Evolutionary conservation across 1,284 basidiomycete species (phyloP).

Genomic region (Pascua sp.): DNA sequence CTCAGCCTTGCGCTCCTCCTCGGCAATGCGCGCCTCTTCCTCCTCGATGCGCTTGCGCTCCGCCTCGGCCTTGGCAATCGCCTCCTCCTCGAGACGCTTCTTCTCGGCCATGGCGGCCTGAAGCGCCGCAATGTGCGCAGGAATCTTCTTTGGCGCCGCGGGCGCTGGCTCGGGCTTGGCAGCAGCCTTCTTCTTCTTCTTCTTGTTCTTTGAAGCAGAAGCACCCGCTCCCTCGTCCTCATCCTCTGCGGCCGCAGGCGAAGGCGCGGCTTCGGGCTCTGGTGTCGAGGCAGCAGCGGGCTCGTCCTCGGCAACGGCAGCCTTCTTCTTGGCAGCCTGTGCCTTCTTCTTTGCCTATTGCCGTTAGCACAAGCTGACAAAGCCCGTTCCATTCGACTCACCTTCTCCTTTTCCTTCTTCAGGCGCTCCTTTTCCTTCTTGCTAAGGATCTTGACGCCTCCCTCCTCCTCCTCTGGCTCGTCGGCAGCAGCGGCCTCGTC

Average conservation of each 20-base stretch:
- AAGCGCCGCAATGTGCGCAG: conserved; percentile 60
- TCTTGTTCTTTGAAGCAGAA: conserved; percentile 60
- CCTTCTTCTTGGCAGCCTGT: conserved; percentile 82
- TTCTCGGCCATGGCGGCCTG: conserved; percentile 86
- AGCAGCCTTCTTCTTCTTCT: conserved; percentile 84
- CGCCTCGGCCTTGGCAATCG: conserved; percentile 63
- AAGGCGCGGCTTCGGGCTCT: conserved; percentile 21
- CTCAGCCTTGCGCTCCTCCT: conserved; percentile 70
- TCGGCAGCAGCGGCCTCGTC: conserved; percentile 61
- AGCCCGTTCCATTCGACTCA: conserved; percentile 32
- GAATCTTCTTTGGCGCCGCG: conserved; percentile 65
- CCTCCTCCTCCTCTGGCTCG: conserved; percentile 71
- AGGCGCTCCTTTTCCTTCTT: conserved; percentile 92
- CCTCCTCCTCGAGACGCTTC: conserved; percentile 79
- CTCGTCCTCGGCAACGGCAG: conserved; percentile 25
- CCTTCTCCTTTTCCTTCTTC: conserved; percentile 94
- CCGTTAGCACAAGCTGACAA: not conserved
- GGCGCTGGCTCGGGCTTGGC: conserved; percentile 59
- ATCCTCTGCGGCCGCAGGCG: conserved; percentile 41
- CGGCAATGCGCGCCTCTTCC: conserved; percentile 70
- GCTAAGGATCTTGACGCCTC: conserved; percentile 65
- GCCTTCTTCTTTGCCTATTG: conserved; percentile 88
- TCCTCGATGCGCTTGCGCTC: conserved; percentile 70
- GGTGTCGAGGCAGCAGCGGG: conserved; percentile 10
- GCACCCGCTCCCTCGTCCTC: conserved; percentile 57